Evolutionary conservation across 75 land plant genomes (phyloP), one percentile per base, ranked within the genome.

Genomic region (Pseudotsuga menziesii): DNA sequence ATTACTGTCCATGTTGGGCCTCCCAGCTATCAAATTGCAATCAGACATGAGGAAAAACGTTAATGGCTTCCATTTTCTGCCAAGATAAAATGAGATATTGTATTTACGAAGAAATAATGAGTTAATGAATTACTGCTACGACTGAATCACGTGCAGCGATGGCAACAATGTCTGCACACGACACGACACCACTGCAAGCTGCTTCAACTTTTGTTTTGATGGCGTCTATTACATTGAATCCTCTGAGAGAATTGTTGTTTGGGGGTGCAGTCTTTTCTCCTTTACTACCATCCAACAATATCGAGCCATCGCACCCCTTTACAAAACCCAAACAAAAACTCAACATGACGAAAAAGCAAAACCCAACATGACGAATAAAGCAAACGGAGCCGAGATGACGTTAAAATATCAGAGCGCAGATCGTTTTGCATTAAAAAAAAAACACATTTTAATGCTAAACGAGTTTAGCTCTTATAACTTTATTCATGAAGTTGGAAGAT

Each of bases 1-100:
- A 61, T 75, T 32, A 83, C 85, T 20, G 60, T 60, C 76, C 85
- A 85, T 0, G 23, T 14, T 0, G 87, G 87, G 6, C 87, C 87
- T 44, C 85, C 82, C 29, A 60, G 52, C 87, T 85, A 60, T 41
- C 44, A 27, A 67, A 3, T 36, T 27, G 14, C 8, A 17, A 17
- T 58, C 4, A 4, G 0, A 17, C 60, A 7, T 4, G 5, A 58
- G 60, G 2, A 13, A 17, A 16, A 58, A 58, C 60, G 14, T 58
- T 58, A 58, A 1, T 58, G 4, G n/a, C 2, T 3, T 17, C 17
- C 60, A 58, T 58, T 16, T 58, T 58, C 4, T 17, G 17, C 4
- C n/a, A 58, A 58, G n/a, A n/a, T 58, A 58, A 58, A 5, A 58
- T 4, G n/a, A 58, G n/a, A n/a, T 58, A 58, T 17, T 17, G 4